phyloP scores from a whole-genome alignment of 2,329 filamentous ascomycete species.

The Xylaria sp. region DNA sequence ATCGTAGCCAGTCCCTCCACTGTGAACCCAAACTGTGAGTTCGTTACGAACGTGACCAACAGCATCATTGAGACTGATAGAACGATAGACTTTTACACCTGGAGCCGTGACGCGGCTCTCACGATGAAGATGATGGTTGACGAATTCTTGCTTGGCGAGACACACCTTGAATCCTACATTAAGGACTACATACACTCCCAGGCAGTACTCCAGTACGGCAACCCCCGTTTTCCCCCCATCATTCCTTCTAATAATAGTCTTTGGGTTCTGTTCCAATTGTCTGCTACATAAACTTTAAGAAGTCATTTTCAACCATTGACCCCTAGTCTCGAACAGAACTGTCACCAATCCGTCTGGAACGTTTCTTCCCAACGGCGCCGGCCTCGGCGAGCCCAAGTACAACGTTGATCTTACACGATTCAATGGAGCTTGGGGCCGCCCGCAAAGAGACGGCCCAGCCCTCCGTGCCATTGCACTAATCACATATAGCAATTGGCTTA shows the following conservation, averaged over 20 bases:
- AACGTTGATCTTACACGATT: constrained; percentile 62
- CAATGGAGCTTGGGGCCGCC: constrained; percentile 66
- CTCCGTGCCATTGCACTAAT: constrained; percentile 68
- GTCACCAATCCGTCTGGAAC: constrained; percentile 65
- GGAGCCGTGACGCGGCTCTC: constrained; percentile 66
- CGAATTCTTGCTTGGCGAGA: constrained; percentile 60
- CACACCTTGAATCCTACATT: constrained; percentile 57
- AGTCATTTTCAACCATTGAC: constrained; percentile 7
- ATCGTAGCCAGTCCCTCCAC: constrained; percentile 67
- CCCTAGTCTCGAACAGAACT: constrained; percentile 37
- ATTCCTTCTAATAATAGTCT: no score
- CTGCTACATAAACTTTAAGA: no score
- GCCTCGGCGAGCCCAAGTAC: constrained; percentile 68
- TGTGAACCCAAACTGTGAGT: constrained; percentile 64
- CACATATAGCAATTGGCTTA: constrained; percentile 63
- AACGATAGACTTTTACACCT: constrained; percentile 65
- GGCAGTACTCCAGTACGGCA: constrained; percentile 58
- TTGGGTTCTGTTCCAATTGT: no score
- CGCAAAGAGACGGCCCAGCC: constrained; percentile 69
- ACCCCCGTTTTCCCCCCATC: background rate
- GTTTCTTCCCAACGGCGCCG: constrained; percentile 56
- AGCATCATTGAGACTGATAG: constrained; percentile 15
- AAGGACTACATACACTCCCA: constrained; percentile 65
- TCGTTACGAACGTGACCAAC: background rate
- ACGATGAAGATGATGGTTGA: constrained; percentile 65